Evolutionary conservation across 768 basidiomycete species (phyloP).

Genomic region (Tulasnella sp.): DNA sequence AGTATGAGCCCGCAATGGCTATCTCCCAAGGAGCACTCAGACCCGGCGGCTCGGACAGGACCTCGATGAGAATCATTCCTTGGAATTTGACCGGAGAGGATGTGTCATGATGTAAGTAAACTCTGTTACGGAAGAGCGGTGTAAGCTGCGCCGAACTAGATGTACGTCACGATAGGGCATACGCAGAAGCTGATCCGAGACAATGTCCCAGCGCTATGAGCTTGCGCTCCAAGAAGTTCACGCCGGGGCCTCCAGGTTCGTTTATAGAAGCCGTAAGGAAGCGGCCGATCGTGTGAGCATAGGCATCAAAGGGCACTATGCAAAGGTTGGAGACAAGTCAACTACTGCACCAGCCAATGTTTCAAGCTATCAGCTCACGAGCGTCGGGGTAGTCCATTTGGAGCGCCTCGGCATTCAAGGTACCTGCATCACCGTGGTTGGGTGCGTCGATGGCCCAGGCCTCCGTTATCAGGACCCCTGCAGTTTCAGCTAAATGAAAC

Average conservation of each 20-base stretch:
- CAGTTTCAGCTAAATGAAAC: neutral
- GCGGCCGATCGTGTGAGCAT: neutral
- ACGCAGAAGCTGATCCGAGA: neutral
- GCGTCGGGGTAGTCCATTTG: neutral
- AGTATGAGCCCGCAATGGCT: slow-evolving; percentile 2
- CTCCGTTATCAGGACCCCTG: neutral
- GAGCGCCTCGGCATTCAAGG: neutral
- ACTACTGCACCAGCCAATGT: neutral
- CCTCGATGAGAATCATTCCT: slow-evolving; percentile 1
- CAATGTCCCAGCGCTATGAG: neutral
- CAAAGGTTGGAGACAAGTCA: neutral
- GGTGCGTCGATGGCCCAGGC: slow-evolving; percentile 32
- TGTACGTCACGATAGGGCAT: neutral
- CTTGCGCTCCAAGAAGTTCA: neutral
- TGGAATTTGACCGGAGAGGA: neutral
- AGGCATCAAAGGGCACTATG: neutral
- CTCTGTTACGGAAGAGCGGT: neutral
- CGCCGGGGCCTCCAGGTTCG: neutral
- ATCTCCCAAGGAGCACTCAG: neutral
- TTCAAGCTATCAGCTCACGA: neutral
- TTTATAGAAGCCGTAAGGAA: neutral
- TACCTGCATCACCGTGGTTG: slow-evolving; percentile 21
- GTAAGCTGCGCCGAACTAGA: neutral
- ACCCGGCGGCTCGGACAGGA: neutral
- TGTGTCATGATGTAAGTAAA: neutral